These are phyloP conservation scores for Fusarium foetens DNA, from an alignment of 2,329 filamentous ascomycete genomes.

Conservation along the genomic window DNA sequence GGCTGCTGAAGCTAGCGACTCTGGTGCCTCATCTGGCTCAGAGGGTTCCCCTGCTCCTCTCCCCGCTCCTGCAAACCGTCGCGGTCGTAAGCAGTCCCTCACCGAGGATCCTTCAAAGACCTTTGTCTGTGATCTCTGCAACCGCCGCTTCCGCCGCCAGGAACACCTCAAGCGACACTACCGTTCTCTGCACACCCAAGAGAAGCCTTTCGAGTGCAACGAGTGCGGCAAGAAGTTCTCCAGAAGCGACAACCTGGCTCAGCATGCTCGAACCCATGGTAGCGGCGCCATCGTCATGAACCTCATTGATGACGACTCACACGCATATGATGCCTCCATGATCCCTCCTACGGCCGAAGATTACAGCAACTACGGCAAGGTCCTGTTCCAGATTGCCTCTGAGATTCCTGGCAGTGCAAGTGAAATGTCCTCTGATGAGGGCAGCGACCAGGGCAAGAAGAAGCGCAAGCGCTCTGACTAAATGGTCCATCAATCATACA, in stretches of 20 bases:
- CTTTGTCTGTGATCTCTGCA: constrained; percentile 96
- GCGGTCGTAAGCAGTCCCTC: constrained; percentile 96
- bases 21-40: constrained; percentile 55
- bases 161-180: constrained; percentile 99
- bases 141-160: constrained; percentile 95
- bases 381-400: constrained; percentile 83
- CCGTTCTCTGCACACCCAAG: constrained; percentile 96
- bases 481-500: constrained; percentile 36
- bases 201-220: constrained; percentile 97
- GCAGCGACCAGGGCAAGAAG: constrained; percentile 60
- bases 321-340: constrained; percentile 55
- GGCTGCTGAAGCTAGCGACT: constrained; percentile 52
- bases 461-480: constrained; percentile 82
- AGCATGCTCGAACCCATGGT: constrained; percentile 94
- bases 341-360: constrained; percentile 66
- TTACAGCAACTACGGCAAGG: constrained; percentile 75
- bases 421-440: constrained; percentile 66
- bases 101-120: constrained; percentile 99
- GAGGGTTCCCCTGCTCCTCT: constrained; percentile 56
- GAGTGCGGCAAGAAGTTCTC: constrained; percentile 99
- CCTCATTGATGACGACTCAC: constrained; percentile 75
- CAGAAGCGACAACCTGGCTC: constrained; percentile 94
- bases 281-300: constrained; percentile 92
- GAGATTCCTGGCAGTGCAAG: constrained; percentile 74
- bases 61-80: constrained; percentile 79